A percentile compares a stretch with the other conserved stretches of the same genome.
These are phyloP conservation scores for Neonectria sp. DNA, from an alignment of 2,329 filamentous ascomycete species.

Conservation along the genomic window DNA sequence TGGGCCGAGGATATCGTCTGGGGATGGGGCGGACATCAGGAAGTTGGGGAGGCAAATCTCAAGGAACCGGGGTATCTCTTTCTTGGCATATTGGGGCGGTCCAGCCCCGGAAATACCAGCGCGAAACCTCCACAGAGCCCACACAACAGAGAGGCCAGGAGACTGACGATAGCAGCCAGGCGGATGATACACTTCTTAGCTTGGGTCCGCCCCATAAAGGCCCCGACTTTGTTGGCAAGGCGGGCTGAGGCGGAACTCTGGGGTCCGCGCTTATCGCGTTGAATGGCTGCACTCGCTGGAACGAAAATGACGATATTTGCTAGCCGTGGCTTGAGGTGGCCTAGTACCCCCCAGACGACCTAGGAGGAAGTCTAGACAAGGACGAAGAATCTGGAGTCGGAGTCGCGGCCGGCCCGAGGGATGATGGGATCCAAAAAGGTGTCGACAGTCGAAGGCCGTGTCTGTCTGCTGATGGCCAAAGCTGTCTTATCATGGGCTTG, in stretches of 20 bases:
- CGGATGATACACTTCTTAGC: conserved; percentile 31
- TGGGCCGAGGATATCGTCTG: conserved; percentile 39
- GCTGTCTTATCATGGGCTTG: conserved; percentile 42
- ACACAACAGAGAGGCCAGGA: not conserved
- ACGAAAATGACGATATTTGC: conserved; percentile 35
- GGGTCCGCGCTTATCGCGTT: conserved; percentile 49
- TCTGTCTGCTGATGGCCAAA: conserved; percentile 35
- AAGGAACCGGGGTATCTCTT: conserved; percentile 21
- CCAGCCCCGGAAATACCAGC: conserved; percentile 39
- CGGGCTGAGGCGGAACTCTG: conserved; percentile 41
- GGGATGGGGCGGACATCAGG: conserved; percentile 40
- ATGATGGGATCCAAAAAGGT: conserved; percentile 2
- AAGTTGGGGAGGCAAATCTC: conserved; percentile 41
- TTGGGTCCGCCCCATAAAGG: conserved; percentile 29
- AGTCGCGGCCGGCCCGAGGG: conserved; percentile 24
- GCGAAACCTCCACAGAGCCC: conserved; percentile 6
- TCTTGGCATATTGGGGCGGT: conserved; percentile 25
- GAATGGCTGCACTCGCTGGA: conserved; percentile 41
- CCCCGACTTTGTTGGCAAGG: not conserved
- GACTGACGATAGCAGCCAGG: conserved; percentile 40
- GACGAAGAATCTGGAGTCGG: conserved; percentile 29
- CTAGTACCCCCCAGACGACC: conserved; percentile 34
- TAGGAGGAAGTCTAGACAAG: conserved; percentile 22
- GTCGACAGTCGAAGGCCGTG: not conserved
- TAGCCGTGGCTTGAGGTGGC: conserved; percentile 29